These are phyloP conservation scores for Fusarium sp. DNA, from an alignment of 2,329 filamentous ascomycete genomes.

Conservation along the genomic window DNA sequence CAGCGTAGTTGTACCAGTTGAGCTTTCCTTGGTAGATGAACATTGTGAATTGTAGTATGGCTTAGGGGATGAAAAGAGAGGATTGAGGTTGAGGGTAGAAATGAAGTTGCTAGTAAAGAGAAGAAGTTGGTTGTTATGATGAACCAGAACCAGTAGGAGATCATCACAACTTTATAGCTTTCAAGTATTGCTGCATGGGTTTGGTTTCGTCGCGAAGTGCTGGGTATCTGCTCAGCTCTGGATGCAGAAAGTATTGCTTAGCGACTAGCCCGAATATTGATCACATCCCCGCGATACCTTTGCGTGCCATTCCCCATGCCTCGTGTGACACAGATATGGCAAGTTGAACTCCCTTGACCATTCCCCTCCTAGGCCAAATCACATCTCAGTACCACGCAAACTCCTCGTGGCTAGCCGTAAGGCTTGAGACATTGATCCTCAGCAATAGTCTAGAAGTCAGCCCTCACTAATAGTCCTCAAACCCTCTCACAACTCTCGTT, in stretches of 20 bases:
- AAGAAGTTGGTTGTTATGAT: background rate
- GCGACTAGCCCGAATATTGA: background rate
- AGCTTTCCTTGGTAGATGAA: no score
- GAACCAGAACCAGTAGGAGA: background rate
- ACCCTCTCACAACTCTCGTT: background rate
- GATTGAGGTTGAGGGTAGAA: background rate
- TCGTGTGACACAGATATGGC: background rate
- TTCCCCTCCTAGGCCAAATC: background rate
- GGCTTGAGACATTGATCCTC: background rate
- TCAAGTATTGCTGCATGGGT: no score
- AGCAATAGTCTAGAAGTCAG: background rate
- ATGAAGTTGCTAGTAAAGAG: background rate
- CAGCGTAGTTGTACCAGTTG: no score
- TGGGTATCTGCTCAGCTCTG: background rate
- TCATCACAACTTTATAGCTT: background rate
- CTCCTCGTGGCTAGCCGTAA: background rate
- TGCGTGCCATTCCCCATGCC: background rate
- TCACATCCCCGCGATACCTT: background rate
- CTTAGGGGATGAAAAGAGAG: no score
- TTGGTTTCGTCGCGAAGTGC: no score
- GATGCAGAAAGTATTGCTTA: background rate
- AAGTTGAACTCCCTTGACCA: background rate
- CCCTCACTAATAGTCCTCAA: background rate
- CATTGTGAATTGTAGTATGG: no score
- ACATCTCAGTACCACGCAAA: background rate